These are phyloP conservation scores for Suillus paluster DNA, from an alignment of 768 basidiomycete species.

Conservation along the genomic window DNA sequence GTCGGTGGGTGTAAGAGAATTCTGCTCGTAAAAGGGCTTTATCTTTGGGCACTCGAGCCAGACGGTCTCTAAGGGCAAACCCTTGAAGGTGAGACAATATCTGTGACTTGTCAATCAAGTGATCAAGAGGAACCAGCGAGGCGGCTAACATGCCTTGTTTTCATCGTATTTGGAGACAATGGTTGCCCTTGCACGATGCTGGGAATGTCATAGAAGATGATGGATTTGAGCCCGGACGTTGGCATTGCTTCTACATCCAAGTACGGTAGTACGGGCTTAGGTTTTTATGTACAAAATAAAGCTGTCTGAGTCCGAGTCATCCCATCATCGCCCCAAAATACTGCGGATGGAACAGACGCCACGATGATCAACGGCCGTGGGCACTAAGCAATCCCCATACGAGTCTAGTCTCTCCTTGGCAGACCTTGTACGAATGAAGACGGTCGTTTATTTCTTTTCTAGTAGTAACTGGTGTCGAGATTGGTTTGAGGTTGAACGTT, in stretches of 20 bases:
- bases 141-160: slow-evolving; percentile 31
- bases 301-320: too few relatives aligned
- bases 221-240: slow-evolving; percentile 18
- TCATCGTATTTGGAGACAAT: slow-evolving; percentile 47
- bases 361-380: too few relatives aligned
- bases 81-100: slow-evolving; percentile 37
- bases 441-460: too few relatives aligned
- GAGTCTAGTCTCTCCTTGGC: too few relatives aligned
- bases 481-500: too few relatives aligned
- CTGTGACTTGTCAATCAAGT: slow-evolving; percentile 12
- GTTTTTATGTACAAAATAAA: too few relatives aligned
- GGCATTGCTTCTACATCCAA: slow-evolving; percentile 8
- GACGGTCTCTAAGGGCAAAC: slow-evolving; percentile 47
- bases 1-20: slow-evolving; percentile 24
- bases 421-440: too few relatives aligned
- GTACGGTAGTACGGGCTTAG: too few relatives aligned
- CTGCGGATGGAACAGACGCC: too few relatives aligned
- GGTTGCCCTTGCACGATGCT: slow-evolving; percentile 27
- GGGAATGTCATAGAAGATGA: slow-evolving; percentile 41
- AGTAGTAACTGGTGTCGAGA: too few relatives aligned
- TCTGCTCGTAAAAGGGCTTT: slow-evolving; percentile 32
- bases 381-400: too few relatives aligned
- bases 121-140: neutral
- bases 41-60: slow-evolving; percentile 61
- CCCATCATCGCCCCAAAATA: too few relatives aligned